phyloP scores from a whole-genome alignment of 495 filamentous ascomycete genomes.

The Xylaria telfairii region DNA sequence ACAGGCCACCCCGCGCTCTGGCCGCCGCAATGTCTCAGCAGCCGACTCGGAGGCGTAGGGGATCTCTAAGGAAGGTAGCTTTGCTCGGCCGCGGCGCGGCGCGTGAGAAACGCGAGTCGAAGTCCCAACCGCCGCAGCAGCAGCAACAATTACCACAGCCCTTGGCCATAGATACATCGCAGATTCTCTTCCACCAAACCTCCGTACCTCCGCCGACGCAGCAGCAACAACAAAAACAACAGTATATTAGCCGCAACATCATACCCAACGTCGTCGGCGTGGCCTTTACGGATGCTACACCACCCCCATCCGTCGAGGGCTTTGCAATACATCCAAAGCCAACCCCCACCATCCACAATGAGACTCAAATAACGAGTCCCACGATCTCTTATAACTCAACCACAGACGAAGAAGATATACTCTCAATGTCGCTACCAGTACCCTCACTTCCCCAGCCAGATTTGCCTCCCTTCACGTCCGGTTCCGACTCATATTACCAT shows the following conservation, averaged over 20 bases:
- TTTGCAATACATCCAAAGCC: constrained; percentile 41
- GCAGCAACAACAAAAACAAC: background rate
- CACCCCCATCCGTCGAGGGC: constrained; percentile 54
- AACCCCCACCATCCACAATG: constrained; percentile 27
- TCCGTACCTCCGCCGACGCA: constrained; percentile 14
- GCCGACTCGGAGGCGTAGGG: constrained; percentile 76
- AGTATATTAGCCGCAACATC: background rate
- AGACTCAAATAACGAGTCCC: constrained; percentile 56
- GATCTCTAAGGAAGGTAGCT: constrained; percentile 80
- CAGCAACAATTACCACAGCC: constrained; percentile 15
- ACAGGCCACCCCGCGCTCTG: constrained; percentile 44
- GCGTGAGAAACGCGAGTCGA: constrained; percentile 60
- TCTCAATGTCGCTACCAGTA: constrained; percentile 44
- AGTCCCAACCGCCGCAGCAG: constrained; percentile 31
- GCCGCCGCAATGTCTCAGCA: constrained; percentile 63
- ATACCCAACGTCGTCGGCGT: constrained; percentile 42
- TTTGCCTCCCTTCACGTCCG: constrained; percentile 58
- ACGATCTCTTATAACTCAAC: constrained; percentile 70
- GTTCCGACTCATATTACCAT: constrained; percentile 72
- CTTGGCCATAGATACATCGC: constrained; percentile 52
- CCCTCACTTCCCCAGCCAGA: constrained; percentile 48
- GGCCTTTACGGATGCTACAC: constrained; percentile 55
- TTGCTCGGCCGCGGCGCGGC: constrained; percentile 72
- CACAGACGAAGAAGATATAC: constrained; percentile 79
- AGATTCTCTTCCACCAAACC: constrained; percentile 29